Conservation (phyloP, 257 asterid species). For the Fraxinus quadrangulata region DNA sequence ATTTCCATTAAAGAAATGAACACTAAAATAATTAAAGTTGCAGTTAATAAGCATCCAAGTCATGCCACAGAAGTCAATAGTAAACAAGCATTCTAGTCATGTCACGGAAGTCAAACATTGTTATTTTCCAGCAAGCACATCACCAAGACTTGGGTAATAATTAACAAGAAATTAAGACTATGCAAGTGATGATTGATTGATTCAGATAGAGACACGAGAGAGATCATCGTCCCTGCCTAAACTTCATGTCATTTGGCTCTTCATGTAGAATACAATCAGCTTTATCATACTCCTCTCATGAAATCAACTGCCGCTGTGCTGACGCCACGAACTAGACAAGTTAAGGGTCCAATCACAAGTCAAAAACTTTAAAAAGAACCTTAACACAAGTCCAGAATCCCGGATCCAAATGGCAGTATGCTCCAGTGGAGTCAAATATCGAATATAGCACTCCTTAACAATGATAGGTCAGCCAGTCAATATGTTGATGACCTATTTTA, state of each 20-base stretch:
- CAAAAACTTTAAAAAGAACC: neutral
- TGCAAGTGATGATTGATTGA: too few relatives aligned
- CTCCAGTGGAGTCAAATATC: too few relatives aligned
- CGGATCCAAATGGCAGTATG: neutral
- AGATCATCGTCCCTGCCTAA: neutral
- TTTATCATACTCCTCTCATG: neutral
- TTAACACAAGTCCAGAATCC: too few relatives aligned
- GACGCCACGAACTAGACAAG: neutral
- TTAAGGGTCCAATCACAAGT: neutral
- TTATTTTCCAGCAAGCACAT: too few relatives aligned
- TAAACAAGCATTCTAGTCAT: too few relatives aligned
- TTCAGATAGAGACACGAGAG: neutral
- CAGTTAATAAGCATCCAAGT: too few relatives aligned
- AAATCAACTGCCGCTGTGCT: neutral
- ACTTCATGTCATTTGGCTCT: neutral
- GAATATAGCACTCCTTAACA: neutral
- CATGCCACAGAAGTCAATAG: too few relatives aligned
- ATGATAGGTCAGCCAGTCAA: neutral
- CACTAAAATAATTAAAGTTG: too few relatives aligned
- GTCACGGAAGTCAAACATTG: too few relatives aligned
- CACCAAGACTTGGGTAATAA: too few relatives aligned
- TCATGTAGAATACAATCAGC: neutral
- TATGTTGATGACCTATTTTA: neutral
- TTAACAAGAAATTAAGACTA: too few relatives aligned
- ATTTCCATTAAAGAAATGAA: too few relatives aligned